These are phyloP conservation scores for Inonotus hispidus DNA, from an alignment of 1,284 basidiomycete species.

Conservation along the genomic window DNA sequence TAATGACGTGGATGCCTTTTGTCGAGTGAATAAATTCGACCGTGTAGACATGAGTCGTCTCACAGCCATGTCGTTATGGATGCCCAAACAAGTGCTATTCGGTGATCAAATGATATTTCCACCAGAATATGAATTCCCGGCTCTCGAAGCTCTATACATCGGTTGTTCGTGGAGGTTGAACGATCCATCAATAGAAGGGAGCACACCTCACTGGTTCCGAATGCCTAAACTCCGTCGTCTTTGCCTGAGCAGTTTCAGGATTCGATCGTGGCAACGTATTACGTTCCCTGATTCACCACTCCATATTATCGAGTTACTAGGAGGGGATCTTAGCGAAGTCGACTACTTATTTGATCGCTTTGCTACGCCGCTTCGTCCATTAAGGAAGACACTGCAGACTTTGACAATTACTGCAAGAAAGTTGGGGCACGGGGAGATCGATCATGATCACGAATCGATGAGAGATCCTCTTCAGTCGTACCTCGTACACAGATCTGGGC, in stretches of 20 bases:
- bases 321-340: not conserved
- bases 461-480: too few relatives aligned
- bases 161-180: too few relatives aligned
- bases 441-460: not conserved
- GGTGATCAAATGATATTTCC: too few relatives aligned
- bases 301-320: not conserved
- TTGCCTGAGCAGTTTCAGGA: not conserved
- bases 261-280: not conserved
- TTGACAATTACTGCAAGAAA: not conserved
- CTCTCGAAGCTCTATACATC: too few relatives aligned
- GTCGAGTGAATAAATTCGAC: too few relatives aligned
- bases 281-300: slow-evolving; percentile 1
- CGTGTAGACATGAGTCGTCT: too few relatives aligned
- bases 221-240: slow-evolving; percentile 7
- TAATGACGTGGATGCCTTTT: too few relatives aligned
- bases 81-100: too few relatives aligned
- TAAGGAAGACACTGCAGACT: not conserved
- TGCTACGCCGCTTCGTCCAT: slow-evolving; percentile 3
- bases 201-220: slow-evolving; percentile 2
- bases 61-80: too few relatives aligned
- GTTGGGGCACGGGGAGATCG: not conserved
- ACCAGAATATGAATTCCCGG: too few relatives aligned
- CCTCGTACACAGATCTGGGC: too few relatives aligned
- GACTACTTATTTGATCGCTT: not conserved
- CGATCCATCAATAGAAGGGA: too few relatives aligned